Conservation (phyloP, 176 grass and related monocot species). For the Tuctoria greenei region DNA sequence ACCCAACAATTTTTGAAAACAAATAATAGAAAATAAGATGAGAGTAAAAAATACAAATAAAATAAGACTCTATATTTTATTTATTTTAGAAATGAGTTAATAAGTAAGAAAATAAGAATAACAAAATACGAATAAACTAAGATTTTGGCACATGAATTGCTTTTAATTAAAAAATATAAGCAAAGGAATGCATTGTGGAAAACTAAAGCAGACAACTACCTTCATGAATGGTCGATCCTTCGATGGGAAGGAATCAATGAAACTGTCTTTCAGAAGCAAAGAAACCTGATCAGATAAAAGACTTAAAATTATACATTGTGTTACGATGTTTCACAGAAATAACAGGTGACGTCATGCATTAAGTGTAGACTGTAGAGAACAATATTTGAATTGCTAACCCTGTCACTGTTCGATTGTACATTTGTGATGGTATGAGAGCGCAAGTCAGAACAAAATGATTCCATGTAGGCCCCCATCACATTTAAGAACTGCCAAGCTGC, state of each 20-base stretch:
- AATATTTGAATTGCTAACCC: slow-evolving; percentile 51
- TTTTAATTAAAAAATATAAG: background rate
- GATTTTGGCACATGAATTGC: no score
- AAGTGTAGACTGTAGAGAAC: slow-evolving; percentile 16
- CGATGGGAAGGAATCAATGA: slow-evolving; percentile 76
- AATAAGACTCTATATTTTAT: no score
- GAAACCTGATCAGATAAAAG: slow-evolving; percentile 67
- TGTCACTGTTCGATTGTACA: slow-evolving; percentile 93
- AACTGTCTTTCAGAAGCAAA: slow-evolving; percentile 97
- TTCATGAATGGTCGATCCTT: slow-evolving; percentile 87
- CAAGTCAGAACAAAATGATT: slow-evolving; percentile 92
- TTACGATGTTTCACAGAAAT: background rate
- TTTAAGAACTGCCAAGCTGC: slow-evolving; percentile 75
- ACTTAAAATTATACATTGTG: slow-evolving; percentile 20
- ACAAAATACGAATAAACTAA: no score
- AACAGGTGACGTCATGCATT: slow-evolving; percentile 5
- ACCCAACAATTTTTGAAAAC: no score
- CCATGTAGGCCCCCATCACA: slow-evolving; percentile 71
- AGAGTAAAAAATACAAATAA: no score
- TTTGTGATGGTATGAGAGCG: slow-evolving; percentile 92
- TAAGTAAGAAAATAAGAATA: no score
- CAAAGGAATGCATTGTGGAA: background rate
- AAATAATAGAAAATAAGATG: no score
- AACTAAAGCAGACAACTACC: slow-evolving; percentile 45
- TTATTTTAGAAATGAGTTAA: no score